Evolutionary conservation across 495 filamentous ascomycete genomes (phyloP).

Genomic region (Parachaetomium inaequale): DNA sequence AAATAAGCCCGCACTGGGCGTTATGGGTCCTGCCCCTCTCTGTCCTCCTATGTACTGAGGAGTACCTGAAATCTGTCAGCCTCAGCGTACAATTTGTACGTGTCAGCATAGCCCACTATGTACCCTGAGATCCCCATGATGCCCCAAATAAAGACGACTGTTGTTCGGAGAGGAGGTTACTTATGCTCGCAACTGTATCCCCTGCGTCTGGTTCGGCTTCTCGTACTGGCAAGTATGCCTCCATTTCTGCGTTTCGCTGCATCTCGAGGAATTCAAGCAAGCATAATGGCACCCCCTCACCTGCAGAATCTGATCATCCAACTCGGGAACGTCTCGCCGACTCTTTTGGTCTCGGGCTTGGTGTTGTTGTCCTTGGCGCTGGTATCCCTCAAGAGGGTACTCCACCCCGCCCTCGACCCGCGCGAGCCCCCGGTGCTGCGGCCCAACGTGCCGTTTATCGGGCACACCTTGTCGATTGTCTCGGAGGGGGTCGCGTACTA

Average conservation of each 20-base stretch:
- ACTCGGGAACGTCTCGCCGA: not conserved
- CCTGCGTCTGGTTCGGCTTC: not conserved
- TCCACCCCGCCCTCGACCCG: slow-evolving; percentile 20
- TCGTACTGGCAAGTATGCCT: not conserved
- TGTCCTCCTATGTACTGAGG: no score
- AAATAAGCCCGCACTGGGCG: no score
- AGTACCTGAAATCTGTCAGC: no score
- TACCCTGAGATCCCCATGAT: no score
- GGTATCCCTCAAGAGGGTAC: not conserved
- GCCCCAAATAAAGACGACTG: no score
- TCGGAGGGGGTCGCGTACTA: slow-evolving; percentile 13
- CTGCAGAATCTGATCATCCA: no score
- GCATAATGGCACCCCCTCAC: not conserved
- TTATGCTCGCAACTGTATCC: not conserved
- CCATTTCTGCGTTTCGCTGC: not conserved
- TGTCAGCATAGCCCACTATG: no score
- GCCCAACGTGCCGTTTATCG: slow-evolving; percentile 23
- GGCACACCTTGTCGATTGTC: slow-evolving; percentile 19
- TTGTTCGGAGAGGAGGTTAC: no score
- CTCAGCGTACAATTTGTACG: no score
- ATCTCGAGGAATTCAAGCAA: not conserved
- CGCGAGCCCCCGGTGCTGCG: slow-evolving; percentile 23
- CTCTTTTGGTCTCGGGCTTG: not conserved
- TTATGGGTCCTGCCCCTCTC: no score
- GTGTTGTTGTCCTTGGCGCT: not conserved